Evolutionary conservation across 2,329 filamentous ascomycete genomes (phyloP), one percentile per base, ranked within the genome.

Genomic region (Trichoderma pleuroti): DNA sequence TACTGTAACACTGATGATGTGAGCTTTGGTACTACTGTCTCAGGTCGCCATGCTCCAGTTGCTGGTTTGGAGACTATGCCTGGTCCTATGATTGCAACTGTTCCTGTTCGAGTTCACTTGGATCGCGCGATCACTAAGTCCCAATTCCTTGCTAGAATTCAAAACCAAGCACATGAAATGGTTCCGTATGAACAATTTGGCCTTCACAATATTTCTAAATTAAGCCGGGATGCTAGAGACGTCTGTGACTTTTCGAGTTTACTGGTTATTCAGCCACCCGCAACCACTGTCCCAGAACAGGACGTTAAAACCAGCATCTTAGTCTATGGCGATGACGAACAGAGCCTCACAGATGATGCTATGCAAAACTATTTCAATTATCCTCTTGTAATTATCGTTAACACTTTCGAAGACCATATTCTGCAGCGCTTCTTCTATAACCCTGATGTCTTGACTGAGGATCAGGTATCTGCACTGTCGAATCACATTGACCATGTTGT

Each of bases 71-170:
- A 76, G 34, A 68, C 67, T 26, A 74, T 78, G 14, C 69, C 74
- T 3, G 77, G 74, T 0, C 77, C 77, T 9, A 76, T 75, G 4
- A 75, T 79, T 30, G 72, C 75, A 10, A 77, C 75, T 12, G 72
- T 78, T 1, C 77, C 76, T 6, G 16, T 77, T 12, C 72, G 74
- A 1, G 36, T 77, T 9, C 46, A 46, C 0, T 14, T 77, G 14
- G 76, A 79, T 85, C 30, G 60, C 6, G n/a, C 60, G 4, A 34
- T 52, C 24, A 74, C 77, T 0, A 76, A 84, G 11, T 72, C 74
- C 0, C 76, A 84, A 21, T 86, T 83, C 70, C 76, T 89, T 14
- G 75, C 83, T n/a, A 73, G 75, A 0, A 54, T 76, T 1, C 74
- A 77, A 28, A 62, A 63, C 0, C 64, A 72, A n/a, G 63, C 68